Base-by-base conservation (phyloP, 768 basidiomycete species). In the Daedaleopsis nitida region DNA sequence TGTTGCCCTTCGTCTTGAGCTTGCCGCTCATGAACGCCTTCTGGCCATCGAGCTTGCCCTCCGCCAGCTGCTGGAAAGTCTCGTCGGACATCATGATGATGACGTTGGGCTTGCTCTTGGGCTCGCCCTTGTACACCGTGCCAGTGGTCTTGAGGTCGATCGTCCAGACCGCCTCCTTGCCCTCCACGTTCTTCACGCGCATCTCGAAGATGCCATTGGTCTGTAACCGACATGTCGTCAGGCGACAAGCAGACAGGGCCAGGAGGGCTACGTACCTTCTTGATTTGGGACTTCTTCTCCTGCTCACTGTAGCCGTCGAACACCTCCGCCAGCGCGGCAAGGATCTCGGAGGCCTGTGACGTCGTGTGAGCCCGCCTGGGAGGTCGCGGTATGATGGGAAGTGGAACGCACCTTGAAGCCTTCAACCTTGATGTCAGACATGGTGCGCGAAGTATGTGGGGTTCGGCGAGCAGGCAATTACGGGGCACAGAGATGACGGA, bases 11-110 rank as follows among this genome's bases (percentile, higher is more conserved):
- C 16, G 91, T 89, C 84, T 96, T 96, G 52, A 97, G 84, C 71
- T 92, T 91, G 32, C 95, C 95, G 8, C 91, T 92, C 91, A 98
- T 93, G 79, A 95, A 97, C 21, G 94, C 94, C 72, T 94, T 95
- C 76, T 97, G 95, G 19, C 92, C 94, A 68, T 91, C 93, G 48
- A 90, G 78, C 89, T 92, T 91, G 69, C 89, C 91, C 42, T 76
- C 70, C 4, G 91, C 87, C 38, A 98, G 79, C 43, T 87, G 82
- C 34, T 79, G 73, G 70, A 94, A 87, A 11, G 86, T 87, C 19
- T 90, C 89, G 74, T 94, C 92, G 35, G 84, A 82, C 66, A 94
- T 79, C 56, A 88, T 80, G 73, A 96, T 83, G 17, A 89, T 88
- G 59, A 95, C 93, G 69, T 96, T 92, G 6, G 91, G 78, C 74